phyloP scores from a whole-genome alignment of 148 eudicot species.

The Dysphania ambrosioides region DNA sequence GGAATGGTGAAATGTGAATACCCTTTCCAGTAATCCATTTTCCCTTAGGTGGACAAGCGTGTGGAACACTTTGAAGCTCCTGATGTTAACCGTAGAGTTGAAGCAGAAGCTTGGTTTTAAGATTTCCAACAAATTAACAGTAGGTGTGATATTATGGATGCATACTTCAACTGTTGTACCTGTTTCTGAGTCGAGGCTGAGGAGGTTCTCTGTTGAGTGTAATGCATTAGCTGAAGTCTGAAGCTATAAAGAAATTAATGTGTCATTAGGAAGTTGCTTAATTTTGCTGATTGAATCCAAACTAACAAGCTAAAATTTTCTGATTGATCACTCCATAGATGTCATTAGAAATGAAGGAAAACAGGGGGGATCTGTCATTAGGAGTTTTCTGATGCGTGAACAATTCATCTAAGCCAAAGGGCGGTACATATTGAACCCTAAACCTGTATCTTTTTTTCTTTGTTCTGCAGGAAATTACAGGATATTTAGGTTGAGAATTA shows the following conservation, averaged over 20 bases:
- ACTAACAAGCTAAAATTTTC: too few relatives aligned
- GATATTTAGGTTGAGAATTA: neutral
- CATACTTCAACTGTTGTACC: neutral
- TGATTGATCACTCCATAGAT: neutral
- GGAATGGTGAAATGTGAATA: too few relatives aligned
- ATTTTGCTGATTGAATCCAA: too few relatives aligned
- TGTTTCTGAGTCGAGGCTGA: neutral
- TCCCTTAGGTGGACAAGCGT: neutral
- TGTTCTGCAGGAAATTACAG: constrained; percentile 21
- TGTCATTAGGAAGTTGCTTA: neutral
- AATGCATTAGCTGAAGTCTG: neutral
- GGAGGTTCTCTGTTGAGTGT: too few relatives aligned
- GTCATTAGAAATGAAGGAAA: neutral
- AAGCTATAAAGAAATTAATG: neutral
- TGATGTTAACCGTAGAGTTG: too few relatives aligned
- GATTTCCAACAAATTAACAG: neutral
- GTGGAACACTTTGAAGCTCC: neutral
- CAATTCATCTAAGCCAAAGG: too few relatives aligned
- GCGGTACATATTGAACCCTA: too few relatives aligned
- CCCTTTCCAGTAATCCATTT: too few relatives aligned
- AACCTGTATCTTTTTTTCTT: neutral
- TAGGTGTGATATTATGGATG: neutral
- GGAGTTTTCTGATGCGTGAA: too few relatives aligned
- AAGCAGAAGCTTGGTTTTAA: too few relatives aligned
- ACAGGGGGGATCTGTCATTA: too few relatives aligned